A percentile compares a stretch with the other conserved stretches of the same genome.
Evolutionary conservation across 2,329 filamentous ascomycete species (phyloP).

Genomic region (Basipetospora chlamydospora): DNA sequence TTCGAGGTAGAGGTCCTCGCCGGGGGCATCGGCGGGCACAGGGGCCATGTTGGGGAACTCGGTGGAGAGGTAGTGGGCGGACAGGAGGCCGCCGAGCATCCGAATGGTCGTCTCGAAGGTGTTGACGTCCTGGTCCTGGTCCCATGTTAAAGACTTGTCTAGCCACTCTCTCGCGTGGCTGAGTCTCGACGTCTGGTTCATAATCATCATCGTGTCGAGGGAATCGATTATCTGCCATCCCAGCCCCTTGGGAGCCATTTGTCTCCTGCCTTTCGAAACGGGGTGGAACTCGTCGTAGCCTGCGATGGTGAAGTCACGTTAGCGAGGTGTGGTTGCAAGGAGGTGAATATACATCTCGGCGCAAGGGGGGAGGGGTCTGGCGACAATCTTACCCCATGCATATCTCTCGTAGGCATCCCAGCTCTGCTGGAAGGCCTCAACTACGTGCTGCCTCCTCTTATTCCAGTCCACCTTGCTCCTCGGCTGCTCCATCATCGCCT

Average conservation of each 20-base stretch:
- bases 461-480: constrained; percentile 53
- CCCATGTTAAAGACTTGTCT: constrained; percentile 62
- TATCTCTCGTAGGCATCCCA: constrained; percentile 89
- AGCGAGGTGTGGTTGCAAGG: no score
- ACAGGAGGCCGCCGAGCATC: constrained; percentile 86
- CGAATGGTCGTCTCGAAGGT: constrained; percentile 97
- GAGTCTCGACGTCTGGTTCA: constrained; percentile 85
- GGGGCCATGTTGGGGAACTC: constrained; percentile 68
- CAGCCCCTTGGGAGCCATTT: constrained; percentile 80
- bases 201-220: constrained; percentile 91
- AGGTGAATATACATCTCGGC: no score
- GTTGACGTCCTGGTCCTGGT: constrained; percentile 90
- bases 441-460: constrained; percentile 63
- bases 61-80: constrained; percentile 88
- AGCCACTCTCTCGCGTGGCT: constrained; percentile 83
- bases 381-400: constrained; percentile 72
- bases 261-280: constrained; percentile 57
- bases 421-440: constrained; percentile 78
- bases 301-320: no score
- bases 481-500: constrained; percentile 31
- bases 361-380: no score
- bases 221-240: constrained; percentile 98
- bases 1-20: constrained; percentile 88
- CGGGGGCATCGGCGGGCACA: constrained; percentile 55
- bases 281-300: constrained; percentile 81